Percentiles rank a stretch among this genome's conserved stretches.
Conservation (phyloP, 805 yeast genomes). For the Gaillardinia entomophila region DNA sequence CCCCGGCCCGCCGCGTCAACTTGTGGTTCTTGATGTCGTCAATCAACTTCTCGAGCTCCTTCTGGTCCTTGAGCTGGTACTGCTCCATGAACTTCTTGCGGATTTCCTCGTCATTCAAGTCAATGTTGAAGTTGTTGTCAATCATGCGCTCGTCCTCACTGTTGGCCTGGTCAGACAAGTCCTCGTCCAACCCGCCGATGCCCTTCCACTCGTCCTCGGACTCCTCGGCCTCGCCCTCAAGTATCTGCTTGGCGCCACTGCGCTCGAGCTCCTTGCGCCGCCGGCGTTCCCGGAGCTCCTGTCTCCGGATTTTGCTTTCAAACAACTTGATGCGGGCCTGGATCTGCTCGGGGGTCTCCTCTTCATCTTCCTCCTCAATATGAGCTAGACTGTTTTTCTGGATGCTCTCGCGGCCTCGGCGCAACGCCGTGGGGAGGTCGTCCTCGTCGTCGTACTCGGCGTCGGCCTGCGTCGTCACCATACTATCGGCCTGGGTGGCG, state of each 20-base stretch:
- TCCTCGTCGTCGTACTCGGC: constrained; percentile 19
- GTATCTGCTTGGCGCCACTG: constrained; percentile 51
- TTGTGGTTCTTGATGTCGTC: constrained; percentile 71
- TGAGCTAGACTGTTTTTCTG: constrained; percentile 8
- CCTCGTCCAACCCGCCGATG: constrained; percentile 68
- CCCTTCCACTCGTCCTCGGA: constrained; percentile 89
- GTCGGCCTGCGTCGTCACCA: constrained; percentile 11
- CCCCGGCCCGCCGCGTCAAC: constrained; percentile 52
- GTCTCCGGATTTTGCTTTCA: constrained; percentile 32
- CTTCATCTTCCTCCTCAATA: constrained; percentile 13
- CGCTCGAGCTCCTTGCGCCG: constrained; percentile 49
- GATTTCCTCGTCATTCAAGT: constrained; percentile 53
- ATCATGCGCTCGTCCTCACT: constrained; percentile 76
- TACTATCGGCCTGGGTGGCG: constrained; percentile 8
- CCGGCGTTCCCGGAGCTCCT: constrained; percentile 27
- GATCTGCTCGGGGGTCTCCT: constrained; percentile 17
- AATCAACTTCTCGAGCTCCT: constrained; percentile 58
- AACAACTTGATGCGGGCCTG: constrained; percentile 26
- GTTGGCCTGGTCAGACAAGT: constrained; percentile 51
- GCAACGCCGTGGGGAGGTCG: constrained; percentile 18
- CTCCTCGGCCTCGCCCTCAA: constrained; percentile 83
- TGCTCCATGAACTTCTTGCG: constrained; percentile 54
- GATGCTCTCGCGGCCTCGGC: constrained; percentile 17
- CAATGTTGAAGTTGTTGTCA: constrained; percentile 59
- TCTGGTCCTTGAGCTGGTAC: constrained; percentile 56